Base-by-base conservation (phyloP, 768 basidiomycete species). In the Mycena sanguinolenta region DNA sequence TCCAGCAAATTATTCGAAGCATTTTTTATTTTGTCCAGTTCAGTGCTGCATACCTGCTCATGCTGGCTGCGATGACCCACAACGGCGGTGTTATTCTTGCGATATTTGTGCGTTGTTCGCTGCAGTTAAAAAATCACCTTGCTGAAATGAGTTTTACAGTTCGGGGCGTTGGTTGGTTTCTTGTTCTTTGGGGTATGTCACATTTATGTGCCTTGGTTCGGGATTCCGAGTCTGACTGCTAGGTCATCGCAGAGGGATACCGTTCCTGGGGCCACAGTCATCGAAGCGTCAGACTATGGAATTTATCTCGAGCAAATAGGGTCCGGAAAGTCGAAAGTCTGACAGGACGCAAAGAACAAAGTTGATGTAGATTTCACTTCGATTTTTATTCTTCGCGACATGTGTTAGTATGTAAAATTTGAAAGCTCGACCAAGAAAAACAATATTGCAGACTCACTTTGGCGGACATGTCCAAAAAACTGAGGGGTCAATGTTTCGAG, bases 11-110 rank as follows among this genome's bases (percentile, higher is more conserved):
- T 34, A 27, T 73, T n/a, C 73, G 69, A 17, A 66, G 65, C 53
- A 4, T 70, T 27, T 71, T 73, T 27, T 60, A 70, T 46, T 61
- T 64, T 4, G 16, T 68, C 19, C 69, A 71, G 38, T 70, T 71
- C 54, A 55, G 69, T 30, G 46, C 63, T 0, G 73, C 61, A 0
- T 74, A 68, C 49, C 61, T 74, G 34, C 36, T 71, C 39, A 71
- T 74, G 73, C 63, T 68, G 32, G 66, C 66, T 2, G 70, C 66
- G 12, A 74, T 74, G 65, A 59, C 63, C 12, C 63, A 71, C 70
- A 71, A 74, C 36, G 70, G 73, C 25, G 73, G 66, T 3, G 32
- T 74, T 8, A 65, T 71, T 38, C 44, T 73, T 16, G 54, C 63
- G 7, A 32, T 71, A 19, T 66, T 71, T 36, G 67, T 72, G 17